Evolutionary conservation across 257 asterid species (phyloP), one percentile per base, ranked within the genome.

Genomic region (Gentiana dahurica): DNA sequence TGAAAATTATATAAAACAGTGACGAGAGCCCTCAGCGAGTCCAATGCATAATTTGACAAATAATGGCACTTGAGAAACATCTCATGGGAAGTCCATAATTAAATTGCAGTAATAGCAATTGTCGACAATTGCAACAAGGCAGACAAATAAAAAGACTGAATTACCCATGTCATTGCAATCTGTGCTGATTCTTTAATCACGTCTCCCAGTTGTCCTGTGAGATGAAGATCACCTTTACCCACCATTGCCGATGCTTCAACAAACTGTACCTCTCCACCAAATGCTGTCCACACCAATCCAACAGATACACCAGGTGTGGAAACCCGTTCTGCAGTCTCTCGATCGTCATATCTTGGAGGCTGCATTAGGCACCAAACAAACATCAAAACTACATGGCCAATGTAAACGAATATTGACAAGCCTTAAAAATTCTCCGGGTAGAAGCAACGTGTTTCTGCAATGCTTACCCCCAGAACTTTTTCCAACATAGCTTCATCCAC

Each of bases 101-200:
- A 33, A 37, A 34, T 13, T 51, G 46, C 5, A 41, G 46, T 5
- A 41, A 49, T 10, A n/a, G 44, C 10, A 34, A 33, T 53, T 13
- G 11, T 34, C 52, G 45, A 12, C 51, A 6, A 8, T 34, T n/a
- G 49, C 5, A 13, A 3, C 35, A 35, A 50, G 49, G 43, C 12
- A 53, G 62, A 62, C 8, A 33, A 48, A 35, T 48, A 50, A 47
- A 53, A 49, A 33, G 54, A 34, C 46, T 11, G 44, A 52, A 35
- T 78, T 88, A 92, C 99, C 99, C 97, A 92, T 60, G 99, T 92
- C 73, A 92, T 64, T 59, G 99, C 99, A 73, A 88, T 92, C 80
- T 86, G 97, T 49, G 99, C 99, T 36, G 99, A 92, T 77, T 92
- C 99, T 70, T 92, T 92, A 65, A 88, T 88, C 54, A 92, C 95